Conservation (phyloP, 495 filamentous ascomycete genomes). For the Aspergillus taichungensis region DNA sequence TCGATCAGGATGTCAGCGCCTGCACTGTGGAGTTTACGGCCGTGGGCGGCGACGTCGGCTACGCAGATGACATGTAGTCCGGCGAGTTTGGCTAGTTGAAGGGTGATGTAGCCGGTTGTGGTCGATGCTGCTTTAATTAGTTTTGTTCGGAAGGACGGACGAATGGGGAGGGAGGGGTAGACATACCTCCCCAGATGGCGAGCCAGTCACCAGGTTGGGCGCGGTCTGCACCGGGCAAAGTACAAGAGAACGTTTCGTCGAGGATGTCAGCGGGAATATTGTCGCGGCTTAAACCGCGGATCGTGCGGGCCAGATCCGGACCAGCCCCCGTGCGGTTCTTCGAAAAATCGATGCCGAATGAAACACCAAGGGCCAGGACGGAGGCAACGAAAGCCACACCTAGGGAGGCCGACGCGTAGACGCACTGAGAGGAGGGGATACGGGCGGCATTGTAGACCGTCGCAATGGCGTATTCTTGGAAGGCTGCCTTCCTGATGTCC, state of each 20-base stretch:
- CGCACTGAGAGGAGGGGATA: conserved; percentile 37
- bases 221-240: conserved; percentile 32
- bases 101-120: conserved; percentile 48
- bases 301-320: conserved; percentile 41
- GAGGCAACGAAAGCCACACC: conserved; percentile 59
- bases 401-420: conserved; percentile 47
- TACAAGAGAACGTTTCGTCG: conserved; percentile 40
- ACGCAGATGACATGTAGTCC: conserved; percentile 50
- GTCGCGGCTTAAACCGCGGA: conserved; percentile 28
- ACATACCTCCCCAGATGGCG: conserved; percentile 58
- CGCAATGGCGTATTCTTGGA: conserved; percentile 58
- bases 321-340: conserved; percentile 27
- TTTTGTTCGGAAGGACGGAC: background rate
- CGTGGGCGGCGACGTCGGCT: conserved; percentile 53
- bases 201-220: conserved; percentile 52
- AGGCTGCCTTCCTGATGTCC: conserved; percentile 58
- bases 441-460: conserved; percentile 55
- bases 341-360: conserved; percentile 51
- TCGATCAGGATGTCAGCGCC: conserved; percentile 55
- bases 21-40: conserved; percentile 40
- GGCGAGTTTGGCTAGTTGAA: conserved; percentile 52
- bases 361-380: conserved; percentile 49
- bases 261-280: conserved; percentile 43
- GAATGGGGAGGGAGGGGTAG: background rate
- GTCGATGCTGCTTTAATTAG: conserved; percentile 40